Evolutionary conservation across 306 rosid genomes (phyloP).

Genomic region (Prinsepia uniflora): DNA sequence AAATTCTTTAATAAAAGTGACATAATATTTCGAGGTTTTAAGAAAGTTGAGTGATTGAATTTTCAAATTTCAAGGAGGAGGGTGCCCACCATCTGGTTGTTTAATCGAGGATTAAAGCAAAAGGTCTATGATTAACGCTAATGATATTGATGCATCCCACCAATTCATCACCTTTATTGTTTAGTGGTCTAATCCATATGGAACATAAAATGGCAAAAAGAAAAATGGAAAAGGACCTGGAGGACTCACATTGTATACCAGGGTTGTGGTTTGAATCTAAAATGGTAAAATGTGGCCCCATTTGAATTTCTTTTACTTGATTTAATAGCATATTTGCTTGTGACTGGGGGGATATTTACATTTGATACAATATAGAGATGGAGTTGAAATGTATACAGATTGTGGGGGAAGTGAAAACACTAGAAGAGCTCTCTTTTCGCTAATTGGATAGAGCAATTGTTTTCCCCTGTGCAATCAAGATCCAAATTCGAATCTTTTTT

Average conservation of each 20-base stretch:
- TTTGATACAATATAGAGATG: too few relatives aligned
- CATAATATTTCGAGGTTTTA: slow-evolving; percentile 18
- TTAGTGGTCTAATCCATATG: background rate
- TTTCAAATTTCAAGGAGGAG: slow-evolving; percentile 5
- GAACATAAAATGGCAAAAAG: background rate
- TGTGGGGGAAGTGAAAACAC: too few relatives aligned
- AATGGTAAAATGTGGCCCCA: background rate
- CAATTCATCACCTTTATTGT: slow-evolving; percentile 22
- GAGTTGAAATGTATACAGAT: too few relatives aligned
- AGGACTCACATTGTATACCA: background rate
- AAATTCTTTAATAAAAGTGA: background rate
- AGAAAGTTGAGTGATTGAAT: background rate
- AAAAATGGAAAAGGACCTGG: background rate
- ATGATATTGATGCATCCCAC: slow-evolving; percentile 42
- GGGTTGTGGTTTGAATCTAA: background rate
- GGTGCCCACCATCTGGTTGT: slow-evolving; percentile 10
- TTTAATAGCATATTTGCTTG: too few relatives aligned
- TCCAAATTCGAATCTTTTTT: too few relatives aligned
- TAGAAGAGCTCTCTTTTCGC: too few relatives aligned
- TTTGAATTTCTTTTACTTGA: too few relatives aligned
- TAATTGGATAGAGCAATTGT: too few relatives aligned
- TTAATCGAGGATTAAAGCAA: slow-evolving; percentile 8
- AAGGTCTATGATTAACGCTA: slow-evolving; percentile 3
- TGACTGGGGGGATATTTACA: too few relatives aligned
- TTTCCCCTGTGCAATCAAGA: too few relatives aligned